Evolutionary conservation across 441 rosid genomes (phyloP).

Genomic region (Codiaeum variegatum): DNA sequence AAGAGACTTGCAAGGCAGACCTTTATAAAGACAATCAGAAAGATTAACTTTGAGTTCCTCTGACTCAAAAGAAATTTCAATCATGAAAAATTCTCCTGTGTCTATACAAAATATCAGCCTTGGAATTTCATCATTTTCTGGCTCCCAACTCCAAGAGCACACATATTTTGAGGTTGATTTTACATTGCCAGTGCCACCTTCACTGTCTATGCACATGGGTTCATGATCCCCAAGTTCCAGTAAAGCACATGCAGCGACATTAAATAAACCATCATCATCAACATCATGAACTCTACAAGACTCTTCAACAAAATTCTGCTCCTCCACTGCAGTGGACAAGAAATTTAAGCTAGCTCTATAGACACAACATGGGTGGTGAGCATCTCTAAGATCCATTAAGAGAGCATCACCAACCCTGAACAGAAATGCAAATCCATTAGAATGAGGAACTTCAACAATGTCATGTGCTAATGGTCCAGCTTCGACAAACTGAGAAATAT

Average conservation of each 20-base stretch:
- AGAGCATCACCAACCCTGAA: slow-evolving; percentile 92
- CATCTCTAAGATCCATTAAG: slow-evolving; percentile 93
- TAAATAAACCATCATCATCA: slow-evolving; percentile 93
- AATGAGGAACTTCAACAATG: slow-evolving; percentile 82
- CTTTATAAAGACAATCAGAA: slow-evolving; percentile 80
- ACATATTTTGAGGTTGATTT: slow-evolving; percentile 56
- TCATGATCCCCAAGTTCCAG: slow-evolving; percentile 89
- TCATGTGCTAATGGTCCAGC: slow-evolving; percentile 76
- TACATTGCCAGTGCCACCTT: slow-evolving; percentile 40
- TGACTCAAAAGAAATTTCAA: slow-evolving; percentile 55
- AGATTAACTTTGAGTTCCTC: slow-evolving; percentile 51
- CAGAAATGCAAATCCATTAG: slow-evolving; percentile 82
- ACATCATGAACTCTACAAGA: slow-evolving; percentile 66
- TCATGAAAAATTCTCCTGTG: slow-evolving; percentile 82
- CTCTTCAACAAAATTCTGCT: slow-evolving; percentile 74
- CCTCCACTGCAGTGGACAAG: slow-evolving; percentile 58
- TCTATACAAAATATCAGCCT: slow-evolving; percentile 80
- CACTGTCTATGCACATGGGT: slow-evolving; percentile 94
- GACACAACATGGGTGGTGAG: slow-evolving; percentile 62
- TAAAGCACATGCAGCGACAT: slow-evolving; percentile 95
- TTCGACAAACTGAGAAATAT: slow-evolving; percentile 56
- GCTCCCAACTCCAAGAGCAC: slow-evolving; percentile 97
- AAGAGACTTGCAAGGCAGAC: slow-evolving; percentile 74
- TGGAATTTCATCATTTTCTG: slow-evolving; percentile 48
- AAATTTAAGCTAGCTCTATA: slow-evolving; percentile 63